phyloP scores from a whole-genome alignment of 2,329 filamentous ascomycete genomes.

The Fusarium gaditjirri region DNA sequence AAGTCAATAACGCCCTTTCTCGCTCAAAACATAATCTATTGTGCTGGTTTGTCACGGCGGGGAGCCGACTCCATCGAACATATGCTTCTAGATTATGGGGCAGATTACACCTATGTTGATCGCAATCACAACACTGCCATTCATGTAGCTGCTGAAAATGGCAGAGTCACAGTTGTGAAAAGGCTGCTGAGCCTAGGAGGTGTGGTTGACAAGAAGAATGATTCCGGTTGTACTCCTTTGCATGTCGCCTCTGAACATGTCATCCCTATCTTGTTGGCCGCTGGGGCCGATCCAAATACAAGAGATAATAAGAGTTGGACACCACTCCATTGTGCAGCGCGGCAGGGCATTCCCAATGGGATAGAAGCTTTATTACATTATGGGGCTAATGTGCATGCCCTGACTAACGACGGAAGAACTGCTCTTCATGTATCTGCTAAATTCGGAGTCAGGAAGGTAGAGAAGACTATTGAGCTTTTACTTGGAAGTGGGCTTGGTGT shows the following conservation, averaged over 20 bases:
- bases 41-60: too few species aligned
- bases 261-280: too few species aligned
- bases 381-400: neutral
- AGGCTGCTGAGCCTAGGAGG: neutral
- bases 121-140: accelerated
- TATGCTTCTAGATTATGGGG: neutral
- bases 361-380: neutral
- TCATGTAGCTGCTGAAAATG: neutral
- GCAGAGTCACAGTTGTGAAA: neutral
- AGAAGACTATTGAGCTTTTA: too few species aligned
- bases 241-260: neutral
- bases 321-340: neutral
- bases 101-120: neutral
- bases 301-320: neutral
- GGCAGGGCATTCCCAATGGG: too few species aligned
- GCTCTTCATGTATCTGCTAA: neutral
- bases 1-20: too few species aligned
- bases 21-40: too few species aligned
- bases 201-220: accelerated
- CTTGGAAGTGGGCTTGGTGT: neutral
- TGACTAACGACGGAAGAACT: accelerated
- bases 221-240: neutral
- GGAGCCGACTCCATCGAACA: neutral
- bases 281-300: neutral
- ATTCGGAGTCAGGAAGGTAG: too few species aligned